Base-by-base conservation (phyloP, 2,329 filamentous ascomycete genomes). In the Ceratocystis cacaofunesta region DNA sequence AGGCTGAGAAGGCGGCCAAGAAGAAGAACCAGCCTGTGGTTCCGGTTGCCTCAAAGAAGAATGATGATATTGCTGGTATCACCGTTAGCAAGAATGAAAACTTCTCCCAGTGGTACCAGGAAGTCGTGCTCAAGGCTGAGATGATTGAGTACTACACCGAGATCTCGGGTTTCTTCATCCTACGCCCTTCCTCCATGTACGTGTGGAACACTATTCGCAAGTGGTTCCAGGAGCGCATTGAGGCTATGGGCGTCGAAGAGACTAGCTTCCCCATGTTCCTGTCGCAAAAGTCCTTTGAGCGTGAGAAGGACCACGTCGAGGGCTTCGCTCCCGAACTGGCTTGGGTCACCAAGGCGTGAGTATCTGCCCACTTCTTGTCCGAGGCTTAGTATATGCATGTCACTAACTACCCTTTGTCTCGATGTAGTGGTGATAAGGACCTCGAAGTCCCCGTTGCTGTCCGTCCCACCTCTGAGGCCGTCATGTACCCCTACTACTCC, bases 221-320 rank as follows among this genome's bases (percentile, higher is more conserved):
- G 70, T 87, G 83, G 83, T 87, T 87, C 75, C 80, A 83, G 70
- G 78, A 79, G 70, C 84, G 85, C 71, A 99, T 97, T 74, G 92
- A 95, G 81, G 85, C 82, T 62, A 84, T 97, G 80, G 92, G 90
- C 65, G 92, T 97, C 65, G 89, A 94, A 76, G 95, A 99, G 79
- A 89, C 90, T 74, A 96, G 90, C 75, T 99, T 99, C 76, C 94
- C 94, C 68, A 87, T 99, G 75, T 99, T 96, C 78, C 84, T 99
- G 69, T 95, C 90, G 19, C 81, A 89, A 73, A 95, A 95, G 77
- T 95, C 95, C 50, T 78, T 99, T 69, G 82, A 85, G 74, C 84
- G 83, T 74, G 92, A 96, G 77, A 96, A 96, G 82, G 89, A 94
- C 72, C 94, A 99, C 75, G 89, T 99, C 68, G 92, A 99, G 76